Evolutionary conservation across 192 early-diverging fungal genomes (phyloP), one percentile per base, ranked within the genome.

Genomic region (Coemansia sp.): DNA sequence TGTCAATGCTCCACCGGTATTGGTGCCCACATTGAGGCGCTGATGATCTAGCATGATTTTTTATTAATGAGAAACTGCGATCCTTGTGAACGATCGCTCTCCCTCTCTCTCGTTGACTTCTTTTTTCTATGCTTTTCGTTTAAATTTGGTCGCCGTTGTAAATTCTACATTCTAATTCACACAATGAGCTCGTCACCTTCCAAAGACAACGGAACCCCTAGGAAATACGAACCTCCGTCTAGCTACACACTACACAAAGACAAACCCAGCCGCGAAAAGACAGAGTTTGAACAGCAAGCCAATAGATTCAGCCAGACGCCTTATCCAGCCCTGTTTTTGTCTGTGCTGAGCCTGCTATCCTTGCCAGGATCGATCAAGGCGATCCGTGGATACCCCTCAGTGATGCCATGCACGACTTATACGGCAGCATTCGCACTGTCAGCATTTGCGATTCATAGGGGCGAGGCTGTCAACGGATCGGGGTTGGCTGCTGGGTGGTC

Each of bases 401-500:
- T 76, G 30, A 76, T 82, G 46, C 69, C 72, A 43, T 76, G 74
- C 59, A 76, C 53, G 16, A 35, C 67, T 43, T 73, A 82, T 59
- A 60, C 74, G 34, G 79, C 74, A 2, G 61, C 73, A 5, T 82
- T 82, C 45, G 74, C 63, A 0, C 67, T 64, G 5, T 60, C 79
- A 0, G 73, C 73, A 5, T 71, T 71, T 67, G 79, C 79, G 35
- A 52, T 82, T 16, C 16, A 49, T 12, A 62, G 61, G n/a, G 79
- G 75, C n/a, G 79, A 82, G 59, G 21, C 30, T 35, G 46, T 65
- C 10, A 82, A 76, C 56, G 79, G 79, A 21, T 70, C 79, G 16
- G 79, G 74, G 1, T 46, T 82, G 67, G 53, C 65, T 52, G 58
- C 68, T 6, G 66, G 63, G 10, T 82, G 79, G 79, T 82, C 79